These are phyloP conservation scores for Aaosphaeria arxii DNA, from an alignment of 2,329 filamentous ascomycete genomes.

Conservation along the genomic window DNA sequence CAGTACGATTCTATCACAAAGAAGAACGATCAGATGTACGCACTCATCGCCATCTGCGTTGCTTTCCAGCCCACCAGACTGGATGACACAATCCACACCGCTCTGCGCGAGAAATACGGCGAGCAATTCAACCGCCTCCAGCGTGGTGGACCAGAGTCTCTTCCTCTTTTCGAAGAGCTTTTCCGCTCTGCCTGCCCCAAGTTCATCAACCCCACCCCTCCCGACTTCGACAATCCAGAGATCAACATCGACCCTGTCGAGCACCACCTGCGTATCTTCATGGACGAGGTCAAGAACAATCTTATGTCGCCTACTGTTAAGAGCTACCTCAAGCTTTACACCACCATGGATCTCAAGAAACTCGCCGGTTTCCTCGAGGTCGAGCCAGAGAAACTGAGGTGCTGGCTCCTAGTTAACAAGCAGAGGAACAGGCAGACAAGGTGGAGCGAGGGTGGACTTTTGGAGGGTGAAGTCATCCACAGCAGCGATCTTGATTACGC, in stretches of 20 bases:
- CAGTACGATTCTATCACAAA: conserved; percentile 99
- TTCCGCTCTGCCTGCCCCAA: conserved; percentile 98
- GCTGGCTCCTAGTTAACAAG: conserved; percentile 96
- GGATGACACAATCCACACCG: conserved; percentile 98
- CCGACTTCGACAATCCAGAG: conserved; percentile 95
- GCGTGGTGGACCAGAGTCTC: conserved; percentile 89
- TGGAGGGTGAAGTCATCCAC: conserved; percentile 91
- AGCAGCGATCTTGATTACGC: conserved; percentile 97
- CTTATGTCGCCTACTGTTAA: conserved; percentile 97
- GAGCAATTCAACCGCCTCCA: conserved; percentile 97
- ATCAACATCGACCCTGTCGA: conserved; percentile 95
- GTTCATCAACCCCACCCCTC: conserved; percentile 96
- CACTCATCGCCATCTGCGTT: conserved; percentile 96
- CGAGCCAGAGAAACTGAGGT: conserved; percentile 90
- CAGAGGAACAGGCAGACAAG: conserved; percentile 95
- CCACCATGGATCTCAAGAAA: conserved; percentile 98
- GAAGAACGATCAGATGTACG: conserved; percentile 99
- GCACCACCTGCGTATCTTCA: conserved; percentile 96
- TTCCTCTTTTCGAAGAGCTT: conserved; percentile 96
- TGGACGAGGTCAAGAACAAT: conserved; percentile 99
- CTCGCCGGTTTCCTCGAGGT: conserved; percentile 96
- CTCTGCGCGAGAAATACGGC: conserved; percentile 97
- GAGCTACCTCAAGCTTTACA: conserved; percentile 98
- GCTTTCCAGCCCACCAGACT: conserved; percentile 95
- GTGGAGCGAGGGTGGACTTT: conserved; percentile 84